Evolutionary conservation across 306 rosid species (phyloP).

Genomic region (Cicer arietinum): DNA sequence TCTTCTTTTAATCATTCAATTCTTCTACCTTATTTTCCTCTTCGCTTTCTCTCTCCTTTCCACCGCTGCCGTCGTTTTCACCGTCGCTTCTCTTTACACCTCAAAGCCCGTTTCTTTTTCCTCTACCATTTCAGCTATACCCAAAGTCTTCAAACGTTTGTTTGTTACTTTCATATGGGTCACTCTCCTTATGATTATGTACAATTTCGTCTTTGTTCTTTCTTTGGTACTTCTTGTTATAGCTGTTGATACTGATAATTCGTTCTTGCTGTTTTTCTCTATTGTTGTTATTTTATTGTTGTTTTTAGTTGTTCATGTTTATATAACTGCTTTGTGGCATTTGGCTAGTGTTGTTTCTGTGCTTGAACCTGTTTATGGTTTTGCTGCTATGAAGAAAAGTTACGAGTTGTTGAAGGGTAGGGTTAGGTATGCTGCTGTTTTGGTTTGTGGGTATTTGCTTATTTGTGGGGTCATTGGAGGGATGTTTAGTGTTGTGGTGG

Average conservation of each 20-base stretch:
- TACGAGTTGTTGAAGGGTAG: slow-evolving; percentile 79
- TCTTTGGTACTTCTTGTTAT: slow-evolving; percentile 56
- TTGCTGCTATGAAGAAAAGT: slow-evolving; percentile 86
- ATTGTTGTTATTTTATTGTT: slow-evolving; percentile 46
- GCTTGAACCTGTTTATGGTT: slow-evolving; percentile 77
- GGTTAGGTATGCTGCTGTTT: slow-evolving; percentile 55
- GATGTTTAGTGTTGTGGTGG: slow-evolving; percentile 72
- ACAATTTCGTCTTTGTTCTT: slow-evolving; percentile 60
- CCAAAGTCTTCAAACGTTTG: slow-evolving; percentile 80
- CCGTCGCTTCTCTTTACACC: slow-evolving; percentile 91
- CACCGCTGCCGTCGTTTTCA: slow-evolving; percentile 95
- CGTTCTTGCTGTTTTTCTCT: slow-evolving; percentile 48
- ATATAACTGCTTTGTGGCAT: slow-evolving; percentile 91
- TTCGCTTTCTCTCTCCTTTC: slow-evolving; percentile 92
- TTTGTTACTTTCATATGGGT: slow-evolving; percentile 89
- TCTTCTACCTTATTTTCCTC: slow-evolving; percentile 86
- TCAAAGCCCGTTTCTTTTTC: slow-evolving; percentile 81
- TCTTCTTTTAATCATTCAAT: slow-evolving; percentile 73
- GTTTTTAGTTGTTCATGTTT: slow-evolving; percentile 74
- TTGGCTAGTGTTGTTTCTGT: slow-evolving; percentile 93
- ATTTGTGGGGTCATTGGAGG: slow-evolving; percentile 60
- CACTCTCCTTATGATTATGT: slow-evolving; percentile 69
- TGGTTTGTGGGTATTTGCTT: slow-evolving; percentile 64
- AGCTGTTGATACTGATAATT: slow-evolving; percentile 61
- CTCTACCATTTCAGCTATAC: slow-evolving; percentile 78